Evolutionary conservation across 306 rosid species (phyloP), one percentile per base, ranked within the genome.

Genomic region (cucumber (Cucumis sativus)): DNA sequence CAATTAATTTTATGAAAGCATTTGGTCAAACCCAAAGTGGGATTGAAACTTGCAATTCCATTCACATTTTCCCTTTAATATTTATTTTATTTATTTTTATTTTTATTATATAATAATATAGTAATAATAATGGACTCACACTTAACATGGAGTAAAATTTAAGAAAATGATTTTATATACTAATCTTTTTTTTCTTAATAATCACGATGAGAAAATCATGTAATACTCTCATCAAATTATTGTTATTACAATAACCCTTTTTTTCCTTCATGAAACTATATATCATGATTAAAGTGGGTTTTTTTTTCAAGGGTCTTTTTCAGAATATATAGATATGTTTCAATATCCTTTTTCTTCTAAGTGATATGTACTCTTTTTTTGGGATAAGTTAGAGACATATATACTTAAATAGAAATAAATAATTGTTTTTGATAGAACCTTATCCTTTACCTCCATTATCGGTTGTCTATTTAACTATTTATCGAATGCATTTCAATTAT

Each of bases 11-110:
- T 65, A 65, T 65, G 72, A 35, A 28, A 18, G 10, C 52, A 30
- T 66, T 66, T 18, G 72, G 72, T 66, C 72, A 66, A 66, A 66
- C 28, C 7, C 39, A 28, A 66, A 66, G 41, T 37, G 72, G 72
- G 51, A 66, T 66, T 66, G 28, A 66, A 66, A 66, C 23, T 39
- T 65, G 71, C 71, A 65, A 65, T 65, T 37, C 47, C 71, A 65
- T 35, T 65, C 25, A 65, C 2, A 35, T 14, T 16, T 66, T 2
- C 15, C 28, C 25, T 37, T 35, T 39, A 66, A 39, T 66, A 63
- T 14, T 62, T 28, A 47, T 12, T 12, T 47, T 47, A 11, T 2
- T 18, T 47, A 2, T 47, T 47, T 0, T 4, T 33, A 33, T 0
- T 47, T 47, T 47, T 47, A 12, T 12, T 7, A 18, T n/a, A n/a